phyloP scores from a whole-genome alignment of 2,329 filamentous ascomycete species.

The Pseudohalonectria lignicola region DNA sequence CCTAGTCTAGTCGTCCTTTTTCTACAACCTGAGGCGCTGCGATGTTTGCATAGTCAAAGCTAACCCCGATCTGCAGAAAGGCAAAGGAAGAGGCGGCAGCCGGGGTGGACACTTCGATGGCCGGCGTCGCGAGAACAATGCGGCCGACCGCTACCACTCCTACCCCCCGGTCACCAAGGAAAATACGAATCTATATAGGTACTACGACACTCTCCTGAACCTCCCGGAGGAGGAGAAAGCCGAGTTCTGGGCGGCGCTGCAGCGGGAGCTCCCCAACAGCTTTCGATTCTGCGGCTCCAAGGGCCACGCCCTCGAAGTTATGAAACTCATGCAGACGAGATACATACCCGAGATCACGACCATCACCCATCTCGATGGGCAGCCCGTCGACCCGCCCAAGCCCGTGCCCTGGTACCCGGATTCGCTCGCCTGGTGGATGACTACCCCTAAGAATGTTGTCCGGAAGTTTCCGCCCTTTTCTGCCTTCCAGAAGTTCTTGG shows the following conservation, averaged over 20 bases:
- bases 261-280: constrained; percentile 85
- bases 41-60: too few relatives aligned
- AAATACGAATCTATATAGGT: constrained; percentile 77
- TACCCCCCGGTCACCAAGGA: constrained; percentile 59
- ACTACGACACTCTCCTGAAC: constrained; percentile 70
- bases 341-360: constrained; percentile 86
- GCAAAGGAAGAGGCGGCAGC: constrained; percentile 18
- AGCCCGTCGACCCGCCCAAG: constrained; percentile 68
- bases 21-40: too few relatives aligned
- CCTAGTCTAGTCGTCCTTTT: too few relatives aligned
- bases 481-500: constrained; percentile 93
- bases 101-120: constrained; percentile 13
- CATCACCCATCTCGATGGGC: constrained; percentile 73
- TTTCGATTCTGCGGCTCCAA: constrained; percentile 96
- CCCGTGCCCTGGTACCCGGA: constrained; percentile 90
- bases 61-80: not conserved
- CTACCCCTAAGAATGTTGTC: constrained; percentile 90
- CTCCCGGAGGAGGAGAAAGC: constrained; percentile 64
- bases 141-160: constrained; percentile 24
- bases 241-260: constrained; percentile 75
- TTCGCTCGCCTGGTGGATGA: constrained; percentile 94
- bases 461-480: constrained; percentile 90
- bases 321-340: constrained; percentile 74
- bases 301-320: constrained; percentile 86
- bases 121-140: constrained; percentile 24